phyloP scores from a whole-genome alignment of 345 rosid species.

The Bruguiera gymnorhiza region DNA sequence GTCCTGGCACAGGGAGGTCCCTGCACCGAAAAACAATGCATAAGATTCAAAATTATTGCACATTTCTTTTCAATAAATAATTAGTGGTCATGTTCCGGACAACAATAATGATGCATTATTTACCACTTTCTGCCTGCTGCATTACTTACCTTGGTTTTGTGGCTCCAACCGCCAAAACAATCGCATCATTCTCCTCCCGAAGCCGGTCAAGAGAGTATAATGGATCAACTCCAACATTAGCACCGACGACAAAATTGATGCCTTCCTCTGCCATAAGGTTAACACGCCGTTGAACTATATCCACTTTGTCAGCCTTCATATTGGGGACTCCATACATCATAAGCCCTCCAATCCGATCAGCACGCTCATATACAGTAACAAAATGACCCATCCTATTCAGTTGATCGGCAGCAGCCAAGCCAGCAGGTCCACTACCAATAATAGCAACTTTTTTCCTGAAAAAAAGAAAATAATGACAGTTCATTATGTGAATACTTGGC shows the following conservation, averaged over 20 bases:
- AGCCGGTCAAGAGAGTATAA: conserved; percentile 66
- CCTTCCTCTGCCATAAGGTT: conserved; percentile 92
- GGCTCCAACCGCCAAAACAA: conserved; percentile 90
- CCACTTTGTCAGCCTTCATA: conserved; percentile 95
- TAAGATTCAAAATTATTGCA: neutral
- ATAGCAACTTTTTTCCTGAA: conserved; percentile 80
- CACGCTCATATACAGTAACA: conserved; percentile 91
- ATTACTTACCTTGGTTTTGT: conserved; percentile 81
- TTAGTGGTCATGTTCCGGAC: too few relatives aligned
- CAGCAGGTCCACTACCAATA: conserved; percentile 96
- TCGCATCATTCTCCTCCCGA: conserved; percentile 73
- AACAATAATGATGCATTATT: neutral
- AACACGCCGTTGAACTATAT: conserved; percentile 90
- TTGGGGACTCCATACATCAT: conserved; percentile 99
- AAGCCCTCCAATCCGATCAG: conserved; percentile 98
- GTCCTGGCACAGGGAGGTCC: conserved; percentile 94
- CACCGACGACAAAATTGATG: conserved; percentile 79
- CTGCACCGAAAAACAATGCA: conserved; percentile 41
- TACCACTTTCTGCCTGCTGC: neutral
- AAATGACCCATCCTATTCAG: conserved; percentile 90
- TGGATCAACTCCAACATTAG: conserved; percentile 82
- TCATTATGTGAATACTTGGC: neutral
- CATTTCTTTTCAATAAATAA: too few relatives aligned
- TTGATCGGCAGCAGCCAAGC: conserved; percentile 98
- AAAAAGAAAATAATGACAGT: conserved; percentile 6